These are phyloP conservation scores for Meyerozyma guilliermondii DNA, from an alignment of 1,139 yeast species.

Conservation along the genomic window DNA sequence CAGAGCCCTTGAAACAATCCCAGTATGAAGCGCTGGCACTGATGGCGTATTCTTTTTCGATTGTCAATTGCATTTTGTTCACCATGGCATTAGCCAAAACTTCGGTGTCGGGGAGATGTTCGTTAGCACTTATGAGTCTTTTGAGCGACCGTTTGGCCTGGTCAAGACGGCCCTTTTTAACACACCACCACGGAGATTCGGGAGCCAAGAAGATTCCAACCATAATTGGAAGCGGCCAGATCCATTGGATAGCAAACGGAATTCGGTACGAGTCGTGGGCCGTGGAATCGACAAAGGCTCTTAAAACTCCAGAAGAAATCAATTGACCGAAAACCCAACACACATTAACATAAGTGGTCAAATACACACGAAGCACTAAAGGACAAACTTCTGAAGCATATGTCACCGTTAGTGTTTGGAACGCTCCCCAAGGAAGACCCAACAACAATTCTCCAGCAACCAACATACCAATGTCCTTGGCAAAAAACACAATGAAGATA, in stretches of 20 bases:
- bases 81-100: constrained; percentile 36
- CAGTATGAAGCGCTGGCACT: constrained; percentile 27
- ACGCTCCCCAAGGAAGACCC: constrained; percentile 52
- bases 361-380: constrained; percentile 38
- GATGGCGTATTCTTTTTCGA: constrained; percentile 37
- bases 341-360: constrained; percentile 44
- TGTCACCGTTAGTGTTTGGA: constrained; percentile 43
- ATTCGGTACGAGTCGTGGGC: constrained; percentile 31
- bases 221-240: constrained; percentile 51
- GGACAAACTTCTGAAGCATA: constrained; percentile 55
- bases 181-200: constrained; percentile 42
- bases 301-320: constrained; percentile 41
- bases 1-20: constrained; percentile 49
- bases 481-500: constrained; percentile 46
- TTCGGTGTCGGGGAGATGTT: constrained; percentile 29
- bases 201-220: constrained; percentile 37
- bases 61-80: constrained; percentile 38
- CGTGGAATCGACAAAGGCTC: constrained; percentile 26
- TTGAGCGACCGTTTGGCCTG: constrained; percentile 32
- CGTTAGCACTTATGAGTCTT: constrained; percentile 30
- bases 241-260: constrained; percentile 55
- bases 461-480: constrained; percentile 34
- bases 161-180: constrained; percentile 26
- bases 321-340: constrained; percentile 52
- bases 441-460: constrained; percentile 42